phyloP scores from a whole-genome alignment of 2,329 filamentous ascomycete species.

The Diaporthe eres region DNA sequence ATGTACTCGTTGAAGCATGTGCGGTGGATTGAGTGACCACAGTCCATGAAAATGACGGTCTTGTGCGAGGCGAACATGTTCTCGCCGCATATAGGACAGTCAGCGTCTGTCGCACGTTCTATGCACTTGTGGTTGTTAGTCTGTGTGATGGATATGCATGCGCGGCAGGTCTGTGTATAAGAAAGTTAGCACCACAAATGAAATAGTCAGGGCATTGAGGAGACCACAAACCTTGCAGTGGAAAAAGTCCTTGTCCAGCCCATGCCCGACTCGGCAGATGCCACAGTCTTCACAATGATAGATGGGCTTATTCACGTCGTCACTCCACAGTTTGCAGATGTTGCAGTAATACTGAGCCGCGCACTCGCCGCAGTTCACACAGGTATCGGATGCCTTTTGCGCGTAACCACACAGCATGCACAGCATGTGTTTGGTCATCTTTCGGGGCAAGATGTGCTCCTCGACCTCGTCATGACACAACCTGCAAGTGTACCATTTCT shows the following conservation, averaged over 20 bases:
- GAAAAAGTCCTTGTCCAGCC: conserved; percentile 95
- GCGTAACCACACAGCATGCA: conserved; percentile 95
- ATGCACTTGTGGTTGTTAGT: conserved; percentile 92
- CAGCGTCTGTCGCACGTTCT: conserved; percentile 92
- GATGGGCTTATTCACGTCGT: conserved; percentile 89
- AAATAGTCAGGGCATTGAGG: not conserved
- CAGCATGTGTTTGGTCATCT: conserved; percentile 93
- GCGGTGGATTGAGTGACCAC: conserved; percentile 93
- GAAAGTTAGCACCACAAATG: conserved; percentile 29
- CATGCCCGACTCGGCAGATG: conserved; percentile 91
- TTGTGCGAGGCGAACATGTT: conserved; percentile 61
- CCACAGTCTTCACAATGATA: conserved; percentile 98
- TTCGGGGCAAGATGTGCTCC: conserved; percentile 83
- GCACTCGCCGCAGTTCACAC: conserved; percentile 80
- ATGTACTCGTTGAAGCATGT: conserved; percentile 91
- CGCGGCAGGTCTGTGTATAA: conserved; percentile 80
- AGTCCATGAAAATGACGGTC: conserved; percentile 48
- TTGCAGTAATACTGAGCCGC: conserved; percentile 93
- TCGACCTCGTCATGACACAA: conserved; percentile 92
- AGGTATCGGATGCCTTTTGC: conserved; percentile 85
- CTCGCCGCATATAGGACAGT: conserved; percentile 96
- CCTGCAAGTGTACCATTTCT: conserved; percentile 93
- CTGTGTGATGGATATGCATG: conserved; percentile 92
- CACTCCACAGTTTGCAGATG: conserved; percentile 97
- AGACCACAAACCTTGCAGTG: conserved; percentile 86